These are phyloP conservation scores for Bremia lactucae DNA, from an alignment of 352 stramenopile genomes.

Conservation along the genomic window DNA sequence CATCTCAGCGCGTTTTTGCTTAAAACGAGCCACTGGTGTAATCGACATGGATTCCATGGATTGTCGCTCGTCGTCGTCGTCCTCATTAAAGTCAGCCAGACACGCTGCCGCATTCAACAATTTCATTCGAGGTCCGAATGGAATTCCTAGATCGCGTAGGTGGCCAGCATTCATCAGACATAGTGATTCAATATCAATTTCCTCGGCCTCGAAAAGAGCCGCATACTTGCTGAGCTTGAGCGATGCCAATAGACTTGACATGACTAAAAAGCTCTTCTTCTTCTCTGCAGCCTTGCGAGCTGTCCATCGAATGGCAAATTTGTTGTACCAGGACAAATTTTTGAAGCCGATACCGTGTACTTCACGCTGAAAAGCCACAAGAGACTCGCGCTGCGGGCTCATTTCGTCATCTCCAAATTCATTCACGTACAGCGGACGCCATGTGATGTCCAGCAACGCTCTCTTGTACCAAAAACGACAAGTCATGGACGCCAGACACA, in stretches of 20 bases:
- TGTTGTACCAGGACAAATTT: conserved; percentile 78
- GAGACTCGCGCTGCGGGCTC: conserved; percentile 60
- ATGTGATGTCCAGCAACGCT: conserved; percentile 74
- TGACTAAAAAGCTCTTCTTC: conserved; percentile 84
- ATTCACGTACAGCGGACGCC: conserved; percentile 74
- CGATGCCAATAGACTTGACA: conserved; percentile 69
- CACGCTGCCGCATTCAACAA: conserved; percentile 73
- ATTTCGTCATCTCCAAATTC: conserved; percentile 78
- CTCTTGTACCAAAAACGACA: conserved; percentile 83
- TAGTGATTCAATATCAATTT: conserved; percentile 82
- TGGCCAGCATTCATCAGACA: conserved; percentile 83
- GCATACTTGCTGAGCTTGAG: conserved; percentile 78
- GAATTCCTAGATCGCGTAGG: conserved; percentile 71
- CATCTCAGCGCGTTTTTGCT: conserved; percentile 72
- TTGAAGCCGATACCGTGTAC: conserved; percentile 80
- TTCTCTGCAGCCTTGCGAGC: conserved; percentile 74
- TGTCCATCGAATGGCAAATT: conserved; percentile 75
- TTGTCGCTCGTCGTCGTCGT: conserved; percentile 60
- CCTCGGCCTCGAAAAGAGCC: conserved; percentile 77
- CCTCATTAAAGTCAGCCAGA: conserved; percentile 75
- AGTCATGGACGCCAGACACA: conserved; percentile 77
- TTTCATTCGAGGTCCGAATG: conserved; percentile 78
- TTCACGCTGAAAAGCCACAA: conserved; percentile 81
- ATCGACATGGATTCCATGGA: conserved; percentile 54
- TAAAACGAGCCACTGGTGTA: conserved; percentile 68